Conservation (phyloP, 2,329 filamentous ascomycete species). For the Penicillium sp. region DNA sequence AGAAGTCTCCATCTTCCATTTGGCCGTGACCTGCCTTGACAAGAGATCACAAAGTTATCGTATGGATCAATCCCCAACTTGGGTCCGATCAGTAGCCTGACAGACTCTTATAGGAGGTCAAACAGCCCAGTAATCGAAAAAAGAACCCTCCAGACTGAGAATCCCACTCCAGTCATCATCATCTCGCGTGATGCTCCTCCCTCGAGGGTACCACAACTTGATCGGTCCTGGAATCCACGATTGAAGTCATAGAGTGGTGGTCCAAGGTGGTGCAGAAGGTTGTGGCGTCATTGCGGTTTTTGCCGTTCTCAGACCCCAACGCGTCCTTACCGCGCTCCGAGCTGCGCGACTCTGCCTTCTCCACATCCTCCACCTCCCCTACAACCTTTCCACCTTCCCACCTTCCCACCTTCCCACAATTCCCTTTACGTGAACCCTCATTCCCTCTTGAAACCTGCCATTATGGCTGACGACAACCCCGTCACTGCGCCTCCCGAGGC, state of each 20-base stretch:
- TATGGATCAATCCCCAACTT: background rate
- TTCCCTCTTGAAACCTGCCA: conserved; percentile 16
- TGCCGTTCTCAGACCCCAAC: conserved; percentile 21
- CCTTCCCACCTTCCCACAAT: conserved; percentile 8
- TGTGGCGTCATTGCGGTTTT: conserved; percentile 24
- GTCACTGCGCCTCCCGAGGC: conserved; percentile 32
- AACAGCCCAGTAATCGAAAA: background rate
- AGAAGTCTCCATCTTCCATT: background rate
- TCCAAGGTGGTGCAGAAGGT: background rate
- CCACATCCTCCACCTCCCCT: conserved; percentile 25
- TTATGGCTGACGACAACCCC: conserved; percentile 42
- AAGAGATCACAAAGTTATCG: background rate
- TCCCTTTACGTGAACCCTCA: conserved; percentile 14
- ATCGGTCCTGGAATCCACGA: background rate
- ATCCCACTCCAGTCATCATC: background rate
- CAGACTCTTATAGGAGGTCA: background rate
- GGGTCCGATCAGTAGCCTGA: background rate
- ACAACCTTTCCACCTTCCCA: conserved; percentile 22
- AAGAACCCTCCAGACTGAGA: background rate
- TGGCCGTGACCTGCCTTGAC: background rate
- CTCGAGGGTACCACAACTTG: background rate
- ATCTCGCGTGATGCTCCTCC: background rate
- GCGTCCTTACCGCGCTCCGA: conserved; percentile 28
- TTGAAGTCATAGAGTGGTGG: background rate
- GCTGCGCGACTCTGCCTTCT: conserved; percentile 31